phyloP scores from a whole-genome alignment of 768 basidiomycete species.

The Lactarius pseudohatsudake region DNA sequence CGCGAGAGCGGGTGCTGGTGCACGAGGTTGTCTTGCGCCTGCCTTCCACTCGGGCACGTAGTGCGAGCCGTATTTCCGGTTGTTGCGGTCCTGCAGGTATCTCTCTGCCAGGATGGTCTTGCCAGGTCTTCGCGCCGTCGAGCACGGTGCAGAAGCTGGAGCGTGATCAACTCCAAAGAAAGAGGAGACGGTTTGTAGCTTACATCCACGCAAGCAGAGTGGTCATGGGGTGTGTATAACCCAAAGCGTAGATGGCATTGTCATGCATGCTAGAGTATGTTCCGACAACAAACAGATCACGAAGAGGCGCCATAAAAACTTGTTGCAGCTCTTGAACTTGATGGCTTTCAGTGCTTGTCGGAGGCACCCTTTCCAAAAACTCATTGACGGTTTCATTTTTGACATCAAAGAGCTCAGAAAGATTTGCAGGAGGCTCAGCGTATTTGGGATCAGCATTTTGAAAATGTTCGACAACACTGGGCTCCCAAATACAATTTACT shows the following conservation, averaged over 20 bases:
- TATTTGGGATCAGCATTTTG: constrained; percentile 49
- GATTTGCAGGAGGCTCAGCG: constrained; percentile 48
- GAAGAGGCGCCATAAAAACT: constrained; percentile 51
- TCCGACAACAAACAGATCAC: constrained; percentile 48
- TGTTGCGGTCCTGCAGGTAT: constrained; percentile 29
- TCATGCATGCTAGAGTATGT: constrained; percentile 56
- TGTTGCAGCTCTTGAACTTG: constrained; percentile 45
- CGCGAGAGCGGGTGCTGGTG: constrained; percentile 1
- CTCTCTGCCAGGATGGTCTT: constrained; percentile 41
- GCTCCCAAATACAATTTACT: constrained; percentile 57
- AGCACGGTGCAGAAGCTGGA: constrained; percentile 52
- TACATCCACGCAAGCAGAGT: constrained; percentile 56
- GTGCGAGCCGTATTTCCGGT: constrained; percentile 30
- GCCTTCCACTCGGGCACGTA: constrained; percentile 35
- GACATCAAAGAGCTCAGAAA: constrained; percentile 44
- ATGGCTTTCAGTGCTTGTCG: constrained; percentile 28
- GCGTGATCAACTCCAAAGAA: not conserved
- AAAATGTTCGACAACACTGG: constrained; percentile 54
- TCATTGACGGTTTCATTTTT: constrained; percentile 46
- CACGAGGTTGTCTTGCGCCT: not conserved
- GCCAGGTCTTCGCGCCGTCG: constrained; percentile 64
- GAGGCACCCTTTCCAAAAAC: constrained; percentile 39
- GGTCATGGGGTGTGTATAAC: constrained; percentile 51
- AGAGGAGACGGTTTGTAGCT: constrained; percentile 24
- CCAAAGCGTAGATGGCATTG: constrained; percentile 49